A percentile compares a stretch with the other conserved stretches of the same genome.
These are phyloP conservation scores for Tolypocladium pustulatum DNA, from an alignment of 2,329 filamentous ascomycete genomes.

Conservation along the genomic window DNA sequence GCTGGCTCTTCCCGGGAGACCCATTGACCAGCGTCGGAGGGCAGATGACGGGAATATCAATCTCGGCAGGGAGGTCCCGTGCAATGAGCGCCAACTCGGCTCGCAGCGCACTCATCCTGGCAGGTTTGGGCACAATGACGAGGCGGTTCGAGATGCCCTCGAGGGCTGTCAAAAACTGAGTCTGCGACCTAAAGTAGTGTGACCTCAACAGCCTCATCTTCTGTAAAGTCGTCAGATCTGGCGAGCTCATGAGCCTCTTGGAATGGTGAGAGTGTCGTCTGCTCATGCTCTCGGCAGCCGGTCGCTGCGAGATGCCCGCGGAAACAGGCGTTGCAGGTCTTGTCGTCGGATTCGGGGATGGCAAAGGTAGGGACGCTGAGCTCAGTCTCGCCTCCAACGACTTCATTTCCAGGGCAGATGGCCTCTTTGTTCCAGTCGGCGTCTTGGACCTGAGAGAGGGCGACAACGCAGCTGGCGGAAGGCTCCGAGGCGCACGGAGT, in stretches of 20 bases:
- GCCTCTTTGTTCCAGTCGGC: constrained; percentile 26
- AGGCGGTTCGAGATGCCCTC: constrained; percentile 80
- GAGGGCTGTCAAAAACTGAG: constrained; percentile 68
- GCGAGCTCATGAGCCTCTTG: constrained; percentile 45
- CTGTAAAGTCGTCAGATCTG: constrained; percentile 53
- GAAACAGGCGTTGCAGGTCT: constrained; percentile 49
- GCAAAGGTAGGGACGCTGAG: constrained; percentile 56
- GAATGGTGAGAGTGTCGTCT: constrained; percentile 52
- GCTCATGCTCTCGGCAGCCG: constrained; percentile 33
- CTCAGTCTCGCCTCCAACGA: constrained; percentile 52
- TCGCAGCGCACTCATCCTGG: constrained; percentile 67
- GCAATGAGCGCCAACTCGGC: constrained; percentile 74
- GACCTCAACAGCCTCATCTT: constrained; percentile 65
- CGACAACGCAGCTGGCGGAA: constrained; percentile 10
- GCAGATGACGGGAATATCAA: constrained; percentile 75
- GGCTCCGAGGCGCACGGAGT: constrained; percentile 13
- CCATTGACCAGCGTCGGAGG: constrained; percentile 65
- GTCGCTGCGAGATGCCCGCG: constrained; percentile 35
- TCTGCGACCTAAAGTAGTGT: constrained; percentile 76
- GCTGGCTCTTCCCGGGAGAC: constrained; percentile 61
- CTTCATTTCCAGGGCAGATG: constrained; percentile 40
- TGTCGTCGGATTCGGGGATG: constrained; percentile 41
- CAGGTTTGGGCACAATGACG: constrained; percentile 71
- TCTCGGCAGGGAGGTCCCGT: constrained; percentile 71
- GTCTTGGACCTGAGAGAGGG: constrained; percentile 18